Base-by-base conservation (phyloP, 2,329 filamentous ascomycete species). In the Colletotrichum australisinense region DNA sequence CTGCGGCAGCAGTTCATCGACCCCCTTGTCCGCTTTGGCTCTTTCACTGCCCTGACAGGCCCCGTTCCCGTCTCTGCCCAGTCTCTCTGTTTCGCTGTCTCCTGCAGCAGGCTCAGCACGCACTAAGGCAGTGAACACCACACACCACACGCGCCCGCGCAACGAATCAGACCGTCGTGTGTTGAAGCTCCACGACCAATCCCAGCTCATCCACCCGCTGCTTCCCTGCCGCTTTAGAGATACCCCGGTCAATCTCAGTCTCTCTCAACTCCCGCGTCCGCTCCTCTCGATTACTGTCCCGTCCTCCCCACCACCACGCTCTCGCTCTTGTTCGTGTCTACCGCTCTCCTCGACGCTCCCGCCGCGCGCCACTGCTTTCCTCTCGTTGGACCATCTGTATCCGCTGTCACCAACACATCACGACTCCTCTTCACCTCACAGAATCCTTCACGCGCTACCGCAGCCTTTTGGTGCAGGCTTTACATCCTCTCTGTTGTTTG, bases 81-180 rank as follows among this genome's bases (percentile, higher is more conserved):
- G 66, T 75, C 62, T 67, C 71, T 59, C 73, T 32, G 58, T 63
- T 59, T 67, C 65, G 69, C 70, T 67, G 67, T 65, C 56, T 77
- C 71, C 77, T 78, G 78, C 78, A 78, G 75, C 74, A 73, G 53
- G 74, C 69, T 77, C 75, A 79, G 71, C 71, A 73, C 71, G 71
- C 78, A 77, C 77, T 77, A 78, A 78, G 75, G 77, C 77, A 77
- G 73, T 75, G 73, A 73, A 74, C 74, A 76, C 70, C 73, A 79
- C 77, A 77, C 75, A 75, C 74, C 78, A 78, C 77, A 78, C 78
- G 79, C 79, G 79, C 79, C 77, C 69, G 67, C 65, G 55, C 68
- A 73, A 75, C 78, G 76, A 79, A 78, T 79, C 76, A 66, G 73
- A 70, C 75, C 75, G 76, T 79, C 77, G 77, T 74, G 76, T 77